Conservation (phyloP, 805 yeast species). For the Starmerella khaoyaiensis region DNA sequence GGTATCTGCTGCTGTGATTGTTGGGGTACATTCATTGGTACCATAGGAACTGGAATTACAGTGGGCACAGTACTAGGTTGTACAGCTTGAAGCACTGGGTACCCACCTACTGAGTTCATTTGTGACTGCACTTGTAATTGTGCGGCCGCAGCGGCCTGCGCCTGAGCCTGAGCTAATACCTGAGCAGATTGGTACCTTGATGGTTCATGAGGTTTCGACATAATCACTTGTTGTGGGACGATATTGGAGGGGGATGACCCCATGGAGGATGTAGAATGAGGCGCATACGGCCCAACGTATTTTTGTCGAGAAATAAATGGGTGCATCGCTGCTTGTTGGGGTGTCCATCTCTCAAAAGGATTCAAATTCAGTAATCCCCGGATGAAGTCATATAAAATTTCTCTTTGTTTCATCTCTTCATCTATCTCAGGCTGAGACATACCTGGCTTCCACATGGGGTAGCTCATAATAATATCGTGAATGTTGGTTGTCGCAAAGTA, state of each 20-base stretch:
- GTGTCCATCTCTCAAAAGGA: constrained; percentile 93
- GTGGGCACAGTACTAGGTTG: too few relatives aligned
- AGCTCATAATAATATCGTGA: constrained; percentile 62
- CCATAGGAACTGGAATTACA: too few relatives aligned
- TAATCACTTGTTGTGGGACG: not conserved
- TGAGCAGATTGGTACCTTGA: constrained; percentile 9
- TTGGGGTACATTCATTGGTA: too few relatives aligned
- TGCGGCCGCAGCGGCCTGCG: constrained; percentile 14
- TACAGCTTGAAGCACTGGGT: too few relatives aligned
- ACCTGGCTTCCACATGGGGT: constrained; percentile 34
- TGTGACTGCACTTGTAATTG: too few relatives aligned
- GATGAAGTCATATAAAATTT: constrained; percentile 62
- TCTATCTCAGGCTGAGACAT: constrained; percentile 38
- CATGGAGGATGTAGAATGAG: constrained; percentile 6
- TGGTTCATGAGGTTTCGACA: constrained; percentile 4
- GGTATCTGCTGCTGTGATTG: too few relatives aligned
- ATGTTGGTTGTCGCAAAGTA: constrained; percentile 59
- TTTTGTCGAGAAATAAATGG: constrained; percentile 66
- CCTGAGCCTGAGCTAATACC: constrained; percentile 3
- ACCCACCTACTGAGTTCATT: too few relatives aligned
- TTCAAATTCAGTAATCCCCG: constrained; percentile 66
- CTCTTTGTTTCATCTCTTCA: constrained; percentile 60
- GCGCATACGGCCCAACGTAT: constrained; percentile 34
- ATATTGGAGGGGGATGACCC: not conserved
- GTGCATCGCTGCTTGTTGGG: constrained; percentile 85